Percentiles rank a stretch among this genome's conserved stretches.
These are phyloP conservation scores for Thraustochytrium sp. DNA, from an alignment of 352 stramenopile genomes.

Conservation along the genomic window DNA sequence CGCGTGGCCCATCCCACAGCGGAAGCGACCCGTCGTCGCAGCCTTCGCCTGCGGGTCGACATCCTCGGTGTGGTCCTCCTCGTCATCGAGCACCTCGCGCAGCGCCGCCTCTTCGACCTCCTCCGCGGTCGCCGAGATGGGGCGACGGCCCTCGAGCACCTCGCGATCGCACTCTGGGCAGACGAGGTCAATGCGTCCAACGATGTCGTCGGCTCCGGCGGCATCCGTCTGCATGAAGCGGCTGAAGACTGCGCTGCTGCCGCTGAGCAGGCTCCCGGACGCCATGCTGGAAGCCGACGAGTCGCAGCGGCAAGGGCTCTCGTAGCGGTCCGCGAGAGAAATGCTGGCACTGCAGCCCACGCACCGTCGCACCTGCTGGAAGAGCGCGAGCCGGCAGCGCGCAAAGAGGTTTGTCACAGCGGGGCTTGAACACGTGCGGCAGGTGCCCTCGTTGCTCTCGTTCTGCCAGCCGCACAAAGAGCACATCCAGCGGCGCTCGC, in stretches of 20 bases:
- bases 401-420: not conserved
- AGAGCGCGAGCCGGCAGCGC: not conserved
- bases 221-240: not conserved
- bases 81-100: not conserved
- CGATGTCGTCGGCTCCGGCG: not conserved
- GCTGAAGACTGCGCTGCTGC: no score
- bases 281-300: not conserved
- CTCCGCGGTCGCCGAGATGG: not conserved
- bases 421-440: not conserved
- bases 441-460: not conserved
- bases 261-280: no score
- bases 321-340: not conserved
- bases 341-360: constrained; percentile 21
- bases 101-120: not conserved
- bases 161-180: constrained; percentile 29
- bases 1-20: not conserved
- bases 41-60: not conserved
- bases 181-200: not conserved
- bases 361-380: constrained; percentile 7
- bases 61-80: not conserved
- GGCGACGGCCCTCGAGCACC: not conserved
- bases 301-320: not conserved
- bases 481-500: not conserved
- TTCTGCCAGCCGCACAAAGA: constrained; percentile 15
- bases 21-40: not conserved